phyloP scores from a whole-genome alignment of 768 basidiomycete species.

The Xerocomellus dryophilus region DNA sequence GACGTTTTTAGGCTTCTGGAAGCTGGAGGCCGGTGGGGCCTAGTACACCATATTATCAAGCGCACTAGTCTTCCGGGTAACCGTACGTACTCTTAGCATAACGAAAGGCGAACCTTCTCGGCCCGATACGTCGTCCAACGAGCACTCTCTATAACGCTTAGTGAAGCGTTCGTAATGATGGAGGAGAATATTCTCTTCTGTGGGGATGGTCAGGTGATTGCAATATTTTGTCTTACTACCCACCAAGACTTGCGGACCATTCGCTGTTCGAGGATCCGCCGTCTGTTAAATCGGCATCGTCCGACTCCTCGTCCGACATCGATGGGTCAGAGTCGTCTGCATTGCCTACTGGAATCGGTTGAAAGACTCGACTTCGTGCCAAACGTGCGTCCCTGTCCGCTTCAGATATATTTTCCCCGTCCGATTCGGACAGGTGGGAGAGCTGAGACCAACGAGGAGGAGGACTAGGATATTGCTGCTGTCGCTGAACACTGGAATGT shows the following conservation, averaged over 20 bases:
- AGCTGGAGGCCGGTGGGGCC: constrained; percentile 9
- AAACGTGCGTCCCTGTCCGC: constrained; percentile 68
- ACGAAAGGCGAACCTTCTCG: constrained; percentile 52
- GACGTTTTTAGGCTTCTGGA: constrained; percentile 3
- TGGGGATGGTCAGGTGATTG: constrained; percentile 9
- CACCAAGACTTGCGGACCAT: constrained; percentile 40
- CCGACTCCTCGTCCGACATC: constrained; percentile 76
- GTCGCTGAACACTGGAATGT: constrained; percentile 1
- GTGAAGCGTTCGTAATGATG: constrained; percentile 48
- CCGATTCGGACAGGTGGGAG: constrained; percentile 55
- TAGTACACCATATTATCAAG: constrained; percentile 2
- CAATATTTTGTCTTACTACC: neutral
- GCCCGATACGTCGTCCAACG: constrained; percentile 33
- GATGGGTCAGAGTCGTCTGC: constrained; percentile 45
- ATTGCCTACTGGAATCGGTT: constrained; percentile 20
- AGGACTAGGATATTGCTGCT: constrained; percentile 8
- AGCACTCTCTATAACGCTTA: constrained; percentile 44
- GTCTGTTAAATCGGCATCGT: constrained; percentile 67
- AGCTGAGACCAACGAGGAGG: constrained; percentile 22
- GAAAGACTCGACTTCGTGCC: constrained; percentile 60
- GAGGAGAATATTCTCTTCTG: constrained; percentile 32
- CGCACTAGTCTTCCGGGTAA: neutral
- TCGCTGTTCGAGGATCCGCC: constrained; percentile 36
- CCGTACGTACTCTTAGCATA: constrained; percentile 39
- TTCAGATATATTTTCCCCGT: constrained; percentile 59